Base-by-base conservation (phyloP, 768 basidiomycete genomes). In the Phaeolepiota aurea region DNA sequence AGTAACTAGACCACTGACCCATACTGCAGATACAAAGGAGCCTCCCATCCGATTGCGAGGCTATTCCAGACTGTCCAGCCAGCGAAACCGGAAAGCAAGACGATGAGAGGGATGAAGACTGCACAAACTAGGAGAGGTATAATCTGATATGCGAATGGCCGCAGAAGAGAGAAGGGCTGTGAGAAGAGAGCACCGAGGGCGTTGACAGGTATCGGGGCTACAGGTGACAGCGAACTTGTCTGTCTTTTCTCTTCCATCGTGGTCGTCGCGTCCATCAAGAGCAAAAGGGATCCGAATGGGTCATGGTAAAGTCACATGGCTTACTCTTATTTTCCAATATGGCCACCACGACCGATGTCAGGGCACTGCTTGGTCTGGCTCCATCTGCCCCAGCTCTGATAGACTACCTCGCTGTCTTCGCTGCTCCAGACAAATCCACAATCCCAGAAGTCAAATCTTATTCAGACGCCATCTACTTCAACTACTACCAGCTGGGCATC, bases 401-500 rank as follows among this genome's bases (percentile, higher is more conserved):
- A 4, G 53, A 58, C 7, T 76, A 71, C 45, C 51, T 78, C 11
- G 50, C 63, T 4, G 28, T 50, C 5, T 44, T 59, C 9, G 32
- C 58, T 9, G 46, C 45, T 14, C 35, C 44, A n/a, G 30, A 56
- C 12, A 39, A 46, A 14, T 38, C 47, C 13, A 23, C 54, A 3
- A 50, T 48, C n/a, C 80, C 87, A 21, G 75, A 87, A 49, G 63
- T 90, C 59, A 90, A 87, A 56, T 66, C 78, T 0, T 92, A 88
- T 57, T 56, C 87, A 20, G 89, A 96, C 57, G 74, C 75, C 5
- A 78, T 90, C 48, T 98, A 92, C 66, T 75, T 87, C 65, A 93
- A 88, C 57, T 93, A 89, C 64, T 73, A 71, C 53, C 21, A 69
- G 1, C 69, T 93, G 20, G 93, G 93, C 9, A 52, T 94, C 51